Base-by-base conservation (phyloP, 73 alveolate species). In the Paramecium octaurelia region DNA sequence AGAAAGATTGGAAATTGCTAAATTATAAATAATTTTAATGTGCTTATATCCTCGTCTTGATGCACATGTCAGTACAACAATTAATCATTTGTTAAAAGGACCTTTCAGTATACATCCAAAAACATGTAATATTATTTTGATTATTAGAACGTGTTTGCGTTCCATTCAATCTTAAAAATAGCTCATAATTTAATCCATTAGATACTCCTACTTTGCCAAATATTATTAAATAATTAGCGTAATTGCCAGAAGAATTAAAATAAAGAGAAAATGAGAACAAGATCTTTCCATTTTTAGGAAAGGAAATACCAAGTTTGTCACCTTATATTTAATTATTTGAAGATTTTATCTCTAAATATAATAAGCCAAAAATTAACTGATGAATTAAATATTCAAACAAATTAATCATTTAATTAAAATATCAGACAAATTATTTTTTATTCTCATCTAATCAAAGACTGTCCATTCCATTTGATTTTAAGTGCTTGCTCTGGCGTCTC, bases 91-190 rank as follows among this genome's bases (percentile, higher is more conserved):
- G 94, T 95, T 98, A 87, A 98, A 98, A 86, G 92, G 98, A 16
- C 99, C 99, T 34, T 98, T 98, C 95, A 96, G 99, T 71, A 95
- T 98, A 44, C 99, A 98, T 93, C 99, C 99, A 10, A 97, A 97
- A 93, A 98, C 99, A 23, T 98, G 98, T 68, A 93, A 71, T 14
- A 21, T 12, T 86, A 21, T 23, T 44, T 24, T 73, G 2, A 18
- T 44, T 16, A 11, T 43, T 58, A 92, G 96, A 95, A 75, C 95
- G 96, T 57, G 95, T 97, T 10, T 97, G 99, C 89, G 96, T 96
- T 31, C 98, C 98, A 10, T 97, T 97, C 75, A 97, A 93, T 48
- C 95, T 96, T 10, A 75, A 50, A 23, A 35, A 88, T n/a, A 95
- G 90, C 0, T 94, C 59, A 2, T 20, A 58, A 23, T 97, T 97